Conservation (phyloP, 2,329 filamentous ascomycete species). For the Cladophialophora yegresii region DNA sequence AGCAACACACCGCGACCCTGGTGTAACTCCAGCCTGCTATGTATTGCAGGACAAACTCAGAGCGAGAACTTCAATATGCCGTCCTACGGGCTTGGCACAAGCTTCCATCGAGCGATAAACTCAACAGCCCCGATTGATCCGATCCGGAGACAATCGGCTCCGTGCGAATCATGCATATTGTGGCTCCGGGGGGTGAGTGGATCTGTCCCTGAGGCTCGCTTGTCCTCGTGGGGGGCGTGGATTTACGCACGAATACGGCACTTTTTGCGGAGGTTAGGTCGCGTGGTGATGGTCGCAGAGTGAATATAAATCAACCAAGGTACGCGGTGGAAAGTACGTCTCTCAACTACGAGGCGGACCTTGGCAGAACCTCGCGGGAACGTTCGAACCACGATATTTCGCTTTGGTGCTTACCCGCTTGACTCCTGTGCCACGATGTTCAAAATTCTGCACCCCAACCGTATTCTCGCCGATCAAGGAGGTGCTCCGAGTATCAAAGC, state of each 20-base stretch:
- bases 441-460: background rate
- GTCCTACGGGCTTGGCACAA: background rate
- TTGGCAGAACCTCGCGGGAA: background rate
- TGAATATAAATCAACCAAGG: constrained; percentile 8
- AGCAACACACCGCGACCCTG: constrained; percentile 14
- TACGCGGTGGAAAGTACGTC: background rate
- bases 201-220: constrained; percentile 1
- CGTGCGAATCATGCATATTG: constrained; percentile 2
- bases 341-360: background rate
- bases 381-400: background rate
- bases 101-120: background rate
- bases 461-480: no score
- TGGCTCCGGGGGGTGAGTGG: background rate
- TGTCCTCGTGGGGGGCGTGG: background rate
- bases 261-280: background rate
- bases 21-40: constrained; percentile 22
- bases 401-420: background rate
- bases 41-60: background rate
- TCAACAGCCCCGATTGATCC: constrained; percentile 1
- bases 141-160: background rate
- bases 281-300: background rate
- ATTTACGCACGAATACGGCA: background rate
- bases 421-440: background rate
- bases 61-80: background rate
- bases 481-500: background rate